Evolutionary conservation across 2,329 filamentous ascomycete species (phyloP), one percentile per base, ranked within the genome.

Genomic region (Hymenoscyphus infarciens): DNA sequence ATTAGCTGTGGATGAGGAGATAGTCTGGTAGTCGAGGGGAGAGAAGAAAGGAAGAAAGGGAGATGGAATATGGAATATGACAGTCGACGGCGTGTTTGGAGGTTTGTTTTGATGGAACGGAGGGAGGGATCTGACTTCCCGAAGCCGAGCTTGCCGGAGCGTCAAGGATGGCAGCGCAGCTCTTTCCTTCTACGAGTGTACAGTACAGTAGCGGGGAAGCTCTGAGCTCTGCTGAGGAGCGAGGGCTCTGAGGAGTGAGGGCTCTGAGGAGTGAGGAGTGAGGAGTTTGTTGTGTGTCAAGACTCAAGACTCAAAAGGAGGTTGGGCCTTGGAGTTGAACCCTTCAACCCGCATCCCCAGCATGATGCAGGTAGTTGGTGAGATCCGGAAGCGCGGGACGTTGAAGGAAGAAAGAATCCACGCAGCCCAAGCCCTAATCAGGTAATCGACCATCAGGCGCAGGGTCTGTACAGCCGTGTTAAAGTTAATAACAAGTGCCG

Each of bases 401-500:
- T 22, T n/a, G n/a, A n/a, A n/a, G n/a, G 8, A n/a, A 22, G 42
- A 19, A 11, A 16, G 7, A 25, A 31, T 31, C 29, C 5, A 31
- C 29, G 29, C 29, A 7, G 6, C 7, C 19, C 10, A 49, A 49
- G n/a, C 8, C n/a, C n/a, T 49, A 13, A 49, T 49, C 13, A 38
- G 35, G 35, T 15, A 15, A 38, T 38, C 35, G 13, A 11, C 4
- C 10, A 11, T 1, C 10, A 3, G 13, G n/a, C n/a, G n/a, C n/a
- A n/a, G 13, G 33, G 13, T 35, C 33, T 35, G 13, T 35, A 8
- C 31, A 8, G 31, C 8, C 13, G 10, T 35, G 13, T 35, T 10
- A 49, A 49, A 49, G 19, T 49, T 49, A 49, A 49, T 49, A 25
- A 49, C 42, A 25, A 49, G 42, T 49, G 42, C 42, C 42, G 42